Evolutionary conservation across 179 eudicot genomes (phyloP).

Genomic region (Drosera spatulata): DNA sequence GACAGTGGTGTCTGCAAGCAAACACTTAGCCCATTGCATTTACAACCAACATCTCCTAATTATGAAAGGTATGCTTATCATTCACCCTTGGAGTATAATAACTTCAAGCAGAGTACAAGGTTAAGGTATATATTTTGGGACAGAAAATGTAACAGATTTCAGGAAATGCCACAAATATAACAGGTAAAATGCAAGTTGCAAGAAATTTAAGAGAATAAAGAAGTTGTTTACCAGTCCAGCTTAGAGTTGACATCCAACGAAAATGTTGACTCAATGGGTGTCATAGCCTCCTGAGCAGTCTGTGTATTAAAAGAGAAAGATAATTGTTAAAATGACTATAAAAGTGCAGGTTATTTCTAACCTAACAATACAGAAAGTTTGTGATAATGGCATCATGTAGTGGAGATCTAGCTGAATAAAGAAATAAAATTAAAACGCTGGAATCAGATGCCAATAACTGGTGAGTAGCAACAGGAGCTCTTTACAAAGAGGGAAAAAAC

Average conservation of each 20-base stretch:
- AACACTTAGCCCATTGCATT: no score
- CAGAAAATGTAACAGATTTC: neutral
- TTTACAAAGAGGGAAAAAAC: neutral
- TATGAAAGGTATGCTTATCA: no score
- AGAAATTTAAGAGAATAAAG: neutral
- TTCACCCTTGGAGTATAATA: no score
- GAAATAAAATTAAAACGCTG: neutral
- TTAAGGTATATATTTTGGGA: no score
- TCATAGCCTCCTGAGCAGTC: conserved; percentile 97
- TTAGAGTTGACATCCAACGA: conserved; percentile 81
- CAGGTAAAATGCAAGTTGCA: neutral
- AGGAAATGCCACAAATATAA: neutral
- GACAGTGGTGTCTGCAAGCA: no score
- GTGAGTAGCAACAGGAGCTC: no score
- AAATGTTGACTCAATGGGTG: conserved; percentile 91
- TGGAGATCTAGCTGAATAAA: neutral
- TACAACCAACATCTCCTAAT: no score
- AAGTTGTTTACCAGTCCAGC: conserved; percentile 55
- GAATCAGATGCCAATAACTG: no score
- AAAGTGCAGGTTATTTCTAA: neutral
- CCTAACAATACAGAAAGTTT: neutral
- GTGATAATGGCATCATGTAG: neutral
- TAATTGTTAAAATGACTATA: neutral
- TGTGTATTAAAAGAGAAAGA: conserved; percentile 15
- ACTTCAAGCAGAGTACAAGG: no score